Percentiles rank a stretch among this genome's conserved stretches.
Conservation (phyloP, 2,329 filamentous ascomycete species). For the Chrysoporthe austroafricana region DNA sequence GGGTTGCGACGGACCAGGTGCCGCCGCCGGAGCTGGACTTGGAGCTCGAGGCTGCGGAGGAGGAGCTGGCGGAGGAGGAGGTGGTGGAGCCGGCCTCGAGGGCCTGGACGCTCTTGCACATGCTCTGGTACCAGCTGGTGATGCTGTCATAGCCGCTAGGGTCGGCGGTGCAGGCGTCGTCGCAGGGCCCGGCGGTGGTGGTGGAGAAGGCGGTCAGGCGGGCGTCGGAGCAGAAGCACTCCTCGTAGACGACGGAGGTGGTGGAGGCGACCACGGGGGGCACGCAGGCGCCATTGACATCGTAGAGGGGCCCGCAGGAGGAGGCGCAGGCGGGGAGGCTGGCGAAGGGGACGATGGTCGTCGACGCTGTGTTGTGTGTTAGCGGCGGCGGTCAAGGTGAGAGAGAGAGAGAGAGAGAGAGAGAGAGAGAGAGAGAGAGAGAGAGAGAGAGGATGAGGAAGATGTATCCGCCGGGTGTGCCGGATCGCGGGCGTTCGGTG, state of each 20-base stretch:
- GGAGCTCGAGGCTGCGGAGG: conserved; percentile 34
- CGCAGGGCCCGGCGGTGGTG: conserved; percentile 64
- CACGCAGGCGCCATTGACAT: conserved; percentile 74
- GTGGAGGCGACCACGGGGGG: conserved; percentile 57
- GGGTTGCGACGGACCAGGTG: conserved; percentile 48
- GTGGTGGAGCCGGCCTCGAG: conserved; percentile 33
- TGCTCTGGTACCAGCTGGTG: conserved; percentile 70
- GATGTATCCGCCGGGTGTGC: too few species aligned
- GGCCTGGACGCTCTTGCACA: conserved; percentile 59
- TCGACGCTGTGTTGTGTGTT: conserved; percentile 39
- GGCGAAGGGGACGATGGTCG: conserved; percentile 60
- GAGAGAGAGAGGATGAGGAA: background rate
- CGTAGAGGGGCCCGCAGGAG: conserved; percentile 62
- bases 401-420: background rate
- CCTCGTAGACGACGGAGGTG: conserved; percentile 58
- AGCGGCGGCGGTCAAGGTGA: background rate
- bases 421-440: background rate
- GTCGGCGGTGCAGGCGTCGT: conserved; percentile 56
- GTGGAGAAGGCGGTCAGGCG: conserved; percentile 62
- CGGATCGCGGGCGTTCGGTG: background rate
- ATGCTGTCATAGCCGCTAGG: conserved; percentile 59
- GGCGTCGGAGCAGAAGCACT: conserved; percentile 74
- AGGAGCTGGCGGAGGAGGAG: conserved; percentile 36
- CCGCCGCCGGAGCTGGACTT: conserved; percentile 35
- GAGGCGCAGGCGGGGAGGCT: conserved; percentile 66